Conservation (phyloP, 2,329 filamentous ascomycete species). For the Verruconis gallopava region DNA sequence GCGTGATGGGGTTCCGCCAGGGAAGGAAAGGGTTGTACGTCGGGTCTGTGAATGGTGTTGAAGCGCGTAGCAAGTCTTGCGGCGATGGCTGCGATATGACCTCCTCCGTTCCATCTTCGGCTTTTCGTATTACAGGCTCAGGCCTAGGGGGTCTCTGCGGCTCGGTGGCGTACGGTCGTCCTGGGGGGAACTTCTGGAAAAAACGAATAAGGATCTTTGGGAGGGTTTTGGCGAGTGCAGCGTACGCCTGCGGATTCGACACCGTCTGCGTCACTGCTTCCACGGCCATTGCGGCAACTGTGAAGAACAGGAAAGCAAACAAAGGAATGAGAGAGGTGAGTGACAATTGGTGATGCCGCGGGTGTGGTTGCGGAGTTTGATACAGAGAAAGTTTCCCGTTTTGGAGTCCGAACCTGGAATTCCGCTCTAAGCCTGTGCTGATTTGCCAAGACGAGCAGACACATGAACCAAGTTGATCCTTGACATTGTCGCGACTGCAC, state of each 20-base stretch:
- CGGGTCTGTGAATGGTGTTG: constrained; percentile 14
- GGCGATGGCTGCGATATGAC: constrained; percentile 17
- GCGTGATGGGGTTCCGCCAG: constrained; percentile 64
- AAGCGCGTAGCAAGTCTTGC: constrained; percentile 17
- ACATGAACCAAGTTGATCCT: too few relatives aligned
- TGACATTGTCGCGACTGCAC: too few relatives aligned
- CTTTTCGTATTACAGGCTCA: constrained; percentile 14
- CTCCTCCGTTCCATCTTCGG: constrained; percentile 7
- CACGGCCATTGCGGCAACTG: too few relatives aligned
- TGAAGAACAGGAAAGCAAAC: too few relatives aligned
- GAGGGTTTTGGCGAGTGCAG: constrained; percentile 51
- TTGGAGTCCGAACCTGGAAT: too few relatives aligned
- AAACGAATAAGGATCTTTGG: constrained; percentile 71
- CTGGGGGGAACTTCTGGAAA: constrained; percentile 77
- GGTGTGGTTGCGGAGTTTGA: too few relatives aligned
- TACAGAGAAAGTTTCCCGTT: too few relatives aligned
- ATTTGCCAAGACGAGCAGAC: too few relatives aligned
- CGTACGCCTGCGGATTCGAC: background rate
- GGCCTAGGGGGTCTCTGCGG: constrained; percentile 30
- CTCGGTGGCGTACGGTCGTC: constrained; percentile 27
- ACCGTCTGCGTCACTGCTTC: background rate
- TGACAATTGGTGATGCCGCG: too few relatives aligned
- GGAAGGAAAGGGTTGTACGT: constrained; percentile 64
- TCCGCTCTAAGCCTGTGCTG: too few relatives aligned
- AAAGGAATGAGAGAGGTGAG: too few relatives aligned